Evolutionary conservation across 208 protist species (phyloP), one percentile per base, ranked within the genome.

Genomic region (Phytomonas sp.): DNA sequence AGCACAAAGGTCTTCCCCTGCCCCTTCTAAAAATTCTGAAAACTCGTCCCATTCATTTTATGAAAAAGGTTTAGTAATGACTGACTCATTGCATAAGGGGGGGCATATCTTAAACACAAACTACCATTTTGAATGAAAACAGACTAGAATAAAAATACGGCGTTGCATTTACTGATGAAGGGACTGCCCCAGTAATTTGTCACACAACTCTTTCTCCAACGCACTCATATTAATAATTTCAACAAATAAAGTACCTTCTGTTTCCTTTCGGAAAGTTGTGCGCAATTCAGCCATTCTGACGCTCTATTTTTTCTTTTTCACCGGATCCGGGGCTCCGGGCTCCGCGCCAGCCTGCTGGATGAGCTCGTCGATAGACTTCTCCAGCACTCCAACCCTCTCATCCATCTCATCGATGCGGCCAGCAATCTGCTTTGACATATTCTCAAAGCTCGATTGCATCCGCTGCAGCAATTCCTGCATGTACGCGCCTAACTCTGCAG

Each of bases 361-460:
- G 26, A 98, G 77, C 36, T 97, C 94, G 60, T 90, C 85, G 75
- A 98, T 98, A 1, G 91, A 97, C 60, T 82, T 87, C 78, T 98
- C 97, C 8, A 98, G 78, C 20, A 98, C 94, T 67, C 97, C 95
- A 40, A 98, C 97, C 37, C 95, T 85, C 4, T 60, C 46, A 60
- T 87, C 91, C 95, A 98, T 98, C 62, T 98, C 95, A 63, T 98
- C 97, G 71, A 98, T 97, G 59, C 93, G 83, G 11, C 72, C 73
- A 68, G 97, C 87, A 71, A 98, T 98, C 62, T 86, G 84, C 62
- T 94, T 93, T 23, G 91, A 96, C 95, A 98, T 97, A 59, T 97
- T 93, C 73, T 98, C 91, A 76, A 98, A 98, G 61, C 95, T 86
- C 0, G 80, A 77, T 78, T 98, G 97, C 95, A 98, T 98, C 70